phyloP scores from a whole-genome alignment of 352 stramenopile genomes.

The Pythium rhizo-oryzae region DNA sequence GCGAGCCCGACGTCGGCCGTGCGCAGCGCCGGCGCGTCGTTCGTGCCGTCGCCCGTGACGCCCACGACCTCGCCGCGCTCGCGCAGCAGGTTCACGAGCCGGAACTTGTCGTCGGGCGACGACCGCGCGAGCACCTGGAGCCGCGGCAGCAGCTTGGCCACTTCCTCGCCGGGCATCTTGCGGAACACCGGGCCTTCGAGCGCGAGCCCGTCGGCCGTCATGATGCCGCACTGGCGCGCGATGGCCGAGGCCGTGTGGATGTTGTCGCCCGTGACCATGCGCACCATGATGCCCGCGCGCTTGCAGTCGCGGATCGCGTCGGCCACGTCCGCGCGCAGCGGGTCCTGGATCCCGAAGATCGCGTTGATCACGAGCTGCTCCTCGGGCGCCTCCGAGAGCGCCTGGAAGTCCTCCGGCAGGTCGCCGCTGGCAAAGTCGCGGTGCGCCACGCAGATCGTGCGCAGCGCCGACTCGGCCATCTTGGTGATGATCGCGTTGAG shows the following conservation, averaged over 20 bases:
- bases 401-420: constrained; percentile 65
- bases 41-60: constrained; percentile 81
- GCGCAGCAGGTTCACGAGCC: constrained; percentile 91
- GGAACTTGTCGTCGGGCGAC: constrained; percentile 97
- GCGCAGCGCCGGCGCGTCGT: constrained; percentile 75
- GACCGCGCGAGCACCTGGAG: constrained; percentile 93
- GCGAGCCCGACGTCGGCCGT: constrained; percentile 75
- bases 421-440: constrained; percentile 61
- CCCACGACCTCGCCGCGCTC: constrained; percentile 75
- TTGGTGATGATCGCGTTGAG: constrained; percentile 70
- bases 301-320: constrained; percentile 95
- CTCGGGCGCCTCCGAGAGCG: constrained; percentile 61
- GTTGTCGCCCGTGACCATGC: constrained; percentile 99
- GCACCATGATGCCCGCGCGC: constrained; percentile 97
- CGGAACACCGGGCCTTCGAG: constrained; percentile 94
- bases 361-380: constrained; percentile 80
- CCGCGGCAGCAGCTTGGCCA: constrained; percentile 61
- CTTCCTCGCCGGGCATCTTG: constrained; percentile 67
- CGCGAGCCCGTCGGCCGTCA: constrained; percentile 87
- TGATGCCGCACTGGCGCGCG: constrained; percentile 96
- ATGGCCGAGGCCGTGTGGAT: constrained; percentile 97
- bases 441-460: constrained; percentile 89
- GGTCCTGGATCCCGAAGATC: constrained; percentile 97
- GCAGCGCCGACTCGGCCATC: constrained; percentile 84
- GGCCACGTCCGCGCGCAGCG: constrained; percentile 93